Evolutionary conservation across 441 rosid genomes (phyloP).

Genomic region (Bruguiera hainesii): DNA sequence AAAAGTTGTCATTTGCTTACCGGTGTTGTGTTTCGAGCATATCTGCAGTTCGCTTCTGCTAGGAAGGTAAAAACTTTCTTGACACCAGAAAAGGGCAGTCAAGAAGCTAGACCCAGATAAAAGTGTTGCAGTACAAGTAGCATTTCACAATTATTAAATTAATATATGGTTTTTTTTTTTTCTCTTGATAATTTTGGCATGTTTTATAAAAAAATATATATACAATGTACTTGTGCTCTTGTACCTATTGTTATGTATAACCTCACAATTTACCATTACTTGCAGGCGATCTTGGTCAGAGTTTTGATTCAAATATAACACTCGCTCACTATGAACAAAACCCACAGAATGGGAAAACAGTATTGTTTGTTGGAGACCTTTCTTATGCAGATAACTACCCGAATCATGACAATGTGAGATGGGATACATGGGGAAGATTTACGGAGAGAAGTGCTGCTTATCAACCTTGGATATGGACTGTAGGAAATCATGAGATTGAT

Average conservation of each 20-base stretch:
- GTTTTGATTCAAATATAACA: conserved; percentile 70
- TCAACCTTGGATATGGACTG: conserved; percentile 58
- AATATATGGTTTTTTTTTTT: too few species aligned
- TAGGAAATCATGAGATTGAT: conserved; percentile 59
- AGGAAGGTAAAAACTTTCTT: background rate
- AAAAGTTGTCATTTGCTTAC: background rate
- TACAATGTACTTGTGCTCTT: background rate
- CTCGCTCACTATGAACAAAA: conserved; percentile 69
- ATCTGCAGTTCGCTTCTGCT: background rate
- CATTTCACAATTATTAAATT: too few species aligned
- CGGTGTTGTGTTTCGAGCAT: background rate
- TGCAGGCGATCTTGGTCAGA: conserved; percentile 93
- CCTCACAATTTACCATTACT: conserved; percentile 2
- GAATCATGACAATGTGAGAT: conserved; percentile 40
- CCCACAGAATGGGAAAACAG: conserved; percentile 49
- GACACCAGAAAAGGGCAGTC: background rate
- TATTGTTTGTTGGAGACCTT: conserved; percentile 51
- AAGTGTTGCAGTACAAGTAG: background rate
- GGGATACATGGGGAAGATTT: conserved; percentile 62
- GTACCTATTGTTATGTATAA: background rate
- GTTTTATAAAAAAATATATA: too few species aligned
- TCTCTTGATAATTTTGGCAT: too few species aligned
- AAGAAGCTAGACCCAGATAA: background rate
- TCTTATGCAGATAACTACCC: conserved; percentile 50
- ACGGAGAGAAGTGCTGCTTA: conserved; percentile 45